Evolutionary conservation across 306 rosid species (phyloP), one percentile per base, ranked within the genome.

Genomic region (Gillenia trifoliata): DNA sequence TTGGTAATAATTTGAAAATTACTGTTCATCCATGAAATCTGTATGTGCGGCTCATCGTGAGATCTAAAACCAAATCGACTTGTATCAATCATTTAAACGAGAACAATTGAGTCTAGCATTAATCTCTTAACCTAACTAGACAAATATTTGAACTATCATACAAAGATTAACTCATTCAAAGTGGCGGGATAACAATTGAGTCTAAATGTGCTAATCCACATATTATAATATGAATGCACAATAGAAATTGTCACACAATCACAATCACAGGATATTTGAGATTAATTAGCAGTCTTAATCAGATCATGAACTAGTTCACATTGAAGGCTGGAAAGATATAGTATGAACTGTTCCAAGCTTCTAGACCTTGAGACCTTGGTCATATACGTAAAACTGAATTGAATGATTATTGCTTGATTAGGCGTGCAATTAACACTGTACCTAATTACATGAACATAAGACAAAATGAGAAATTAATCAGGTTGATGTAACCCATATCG

Each of bases 401-500:
- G 52, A 5, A 16, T 45, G 52, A n/a, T n/a, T n/a, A n/a, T n/a
- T n/a, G n/a, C n/a, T 45, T 68, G 61, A 20, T 75, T n/a, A 25
- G 60, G 66, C 29, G 64, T 29, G 23, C 59, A 79, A 73, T 67
- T 71, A 47, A 25, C 45, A 80, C 87, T 86, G 76, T 85, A 82
- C 40, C 76, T n/a, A n/a, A n/a, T 31, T 40, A 82, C 61, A 68
- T 74, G 2, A 3, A 52, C 50, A 45, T 63, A 85, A 70, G 86
- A 84, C 88, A 89, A 89, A 73, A 25, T 74, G 41, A 43, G n/a
- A 57, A 61, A 65, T 67, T 72, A 68, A 65, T 70, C 76, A 65
- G 68, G 60, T 55, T 76, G 64, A 77, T 28, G 71, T 60, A 57
- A 63, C 75, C 66, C 64, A 40, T 57, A 57, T 76, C 78, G 65